Percentiles rank a stretch among this genome's conserved stretches.
Conservation (phyloP, 371 early-diverging fungal genomes). For the Conidiobolus incongruus region DNA sequence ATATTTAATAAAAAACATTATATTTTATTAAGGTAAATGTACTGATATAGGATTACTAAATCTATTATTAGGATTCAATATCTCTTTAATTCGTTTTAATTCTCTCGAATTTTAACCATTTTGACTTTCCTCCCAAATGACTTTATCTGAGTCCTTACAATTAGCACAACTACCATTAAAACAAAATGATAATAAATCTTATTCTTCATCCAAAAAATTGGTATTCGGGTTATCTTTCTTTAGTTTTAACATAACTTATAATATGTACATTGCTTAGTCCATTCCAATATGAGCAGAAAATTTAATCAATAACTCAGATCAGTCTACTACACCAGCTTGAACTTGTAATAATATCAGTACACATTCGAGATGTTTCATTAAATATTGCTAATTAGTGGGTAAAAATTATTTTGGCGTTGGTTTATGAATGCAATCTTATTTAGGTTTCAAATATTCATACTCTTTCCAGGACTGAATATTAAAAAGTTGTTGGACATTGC, state of each 20-base stretch:
- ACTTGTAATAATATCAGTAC: background rate
- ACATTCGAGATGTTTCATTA: background rate
- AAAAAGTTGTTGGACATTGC: background rate
- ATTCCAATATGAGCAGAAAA: background rate
- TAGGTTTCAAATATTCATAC: background rate
- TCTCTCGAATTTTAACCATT: background rate
- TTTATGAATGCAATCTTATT: background rate
- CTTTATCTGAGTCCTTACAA: background rate
- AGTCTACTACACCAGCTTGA: background rate
- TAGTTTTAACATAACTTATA: background rate
- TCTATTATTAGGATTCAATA: background rate
- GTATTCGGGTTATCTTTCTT: background rate
- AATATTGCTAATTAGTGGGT: background rate
- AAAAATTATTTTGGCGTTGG: background rate
- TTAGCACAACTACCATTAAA: background rate
- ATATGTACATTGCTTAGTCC: background rate
- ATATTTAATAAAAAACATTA: too few relatives aligned
- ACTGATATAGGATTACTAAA: background rate
- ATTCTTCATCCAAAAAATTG: background rate
- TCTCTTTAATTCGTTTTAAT: background rate
- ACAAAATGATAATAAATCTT: background rate
- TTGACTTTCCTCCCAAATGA: conserved; percentile 3
- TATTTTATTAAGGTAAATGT: too few relatives aligned
- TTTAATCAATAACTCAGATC: too few relatives aligned
- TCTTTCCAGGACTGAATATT: background rate